Percentiles rank a stretch among this genome's conserved stretches.
Evolutionary conservation across 768 basidiomycete genomes (phyloP).

Genomic region (Daedalea quercina): DNA sequence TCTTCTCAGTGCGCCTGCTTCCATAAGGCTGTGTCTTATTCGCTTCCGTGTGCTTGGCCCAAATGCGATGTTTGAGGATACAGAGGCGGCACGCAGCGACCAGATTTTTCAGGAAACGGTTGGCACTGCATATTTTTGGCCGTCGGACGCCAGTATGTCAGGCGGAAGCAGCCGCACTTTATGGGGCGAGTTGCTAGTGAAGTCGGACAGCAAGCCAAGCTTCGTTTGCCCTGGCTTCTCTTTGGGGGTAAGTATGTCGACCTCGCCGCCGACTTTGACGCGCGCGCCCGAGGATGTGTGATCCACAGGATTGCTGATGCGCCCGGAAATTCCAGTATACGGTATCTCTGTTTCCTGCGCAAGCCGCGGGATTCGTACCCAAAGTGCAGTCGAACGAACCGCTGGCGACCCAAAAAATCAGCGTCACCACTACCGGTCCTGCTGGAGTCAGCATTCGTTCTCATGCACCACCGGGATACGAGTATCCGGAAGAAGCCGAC

Average conservation of each 20-base stretch:
- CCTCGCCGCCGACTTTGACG: background rate
- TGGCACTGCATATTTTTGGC: constrained; percentile 47
- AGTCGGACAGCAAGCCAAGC: constrained; percentile 35
- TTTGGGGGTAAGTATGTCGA: constrained; percentile 31
- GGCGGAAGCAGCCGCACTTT: constrained; percentile 29
- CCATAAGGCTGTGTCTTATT: constrained; percentile 35
- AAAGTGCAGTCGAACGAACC: constrained; percentile 17
- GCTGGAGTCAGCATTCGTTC: constrained; percentile 35
- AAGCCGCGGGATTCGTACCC: constrained; percentile 35
- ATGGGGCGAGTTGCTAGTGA: constrained; percentile 47
- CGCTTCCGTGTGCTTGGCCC: constrained; percentile 44
- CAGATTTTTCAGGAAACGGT: constrained; percentile 38
- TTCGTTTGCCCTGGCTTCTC: constrained; percentile 40
- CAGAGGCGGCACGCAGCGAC: constrained; percentile 34
- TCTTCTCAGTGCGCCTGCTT: constrained; percentile 34
- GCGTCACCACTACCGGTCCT: constrained; percentile 32
- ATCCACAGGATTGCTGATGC: background rate
- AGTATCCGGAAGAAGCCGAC: constrained; percentile 34
- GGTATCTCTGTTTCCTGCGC: constrained; percentile 36
- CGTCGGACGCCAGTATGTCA: constrained; percentile 25
- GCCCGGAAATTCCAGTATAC: constrained; percentile 30
- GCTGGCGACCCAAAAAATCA: constrained; percentile 34
- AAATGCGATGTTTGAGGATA: constrained; percentile 35
- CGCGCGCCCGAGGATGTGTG: background rate
- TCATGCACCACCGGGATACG: constrained; percentile 48